Evolutionary conservation across 2,329 filamentous ascomycete genomes (phyloP).

Genomic region (Macroventuria anomochaeta): DNA sequence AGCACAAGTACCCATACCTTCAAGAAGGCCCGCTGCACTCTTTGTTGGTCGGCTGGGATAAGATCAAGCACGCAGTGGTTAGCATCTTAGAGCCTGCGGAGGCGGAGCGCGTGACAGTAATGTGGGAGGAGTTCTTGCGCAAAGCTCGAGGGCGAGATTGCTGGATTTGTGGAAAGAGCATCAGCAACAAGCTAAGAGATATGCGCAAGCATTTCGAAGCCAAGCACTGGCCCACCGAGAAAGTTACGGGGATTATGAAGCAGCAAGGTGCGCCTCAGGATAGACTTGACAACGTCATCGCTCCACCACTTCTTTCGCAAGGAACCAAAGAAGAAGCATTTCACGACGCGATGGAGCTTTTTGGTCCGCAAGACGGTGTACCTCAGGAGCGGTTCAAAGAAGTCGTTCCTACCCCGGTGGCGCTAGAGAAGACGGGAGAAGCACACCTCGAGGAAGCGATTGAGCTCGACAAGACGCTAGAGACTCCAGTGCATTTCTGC

Average conservation of each 20-base stretch:
- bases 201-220: slow-evolving; percentile 20
- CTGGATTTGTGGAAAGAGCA: slow-evolving; percentile 15
- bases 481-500: not conserved
- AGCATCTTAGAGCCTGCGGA: slow-evolving; percentile 11
- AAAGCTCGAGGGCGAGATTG: slow-evolving; percentile 13
- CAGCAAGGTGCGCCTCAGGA: not conserved
- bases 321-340: not conserved
- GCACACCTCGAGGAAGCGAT: not conserved
- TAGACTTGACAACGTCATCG: not conserved
- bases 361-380: not conserved
- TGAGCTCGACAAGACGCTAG: not conserved
- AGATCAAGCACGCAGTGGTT: slow-evolving; percentile 19
- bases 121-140: slow-evolving; percentile 20
- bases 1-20: not conserved
- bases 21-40: slow-evolving; percentile 9
- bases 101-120: slow-evolving; percentile 2
- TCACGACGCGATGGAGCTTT: not conserved
- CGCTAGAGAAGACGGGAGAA: not conserved
- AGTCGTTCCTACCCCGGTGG: no score
- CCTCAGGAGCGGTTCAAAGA: not conserved
- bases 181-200: slow-evolving; percentile 10
- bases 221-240: slow-evolving; percentile 18
- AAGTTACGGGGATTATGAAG: not conserved
- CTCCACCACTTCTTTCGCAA: not conserved
- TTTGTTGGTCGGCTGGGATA: slow-evolving; percentile 22